Conservation (phyloP, 805 yeast genomes). For the Wickerhamomyces chaumierensis region DNA sequence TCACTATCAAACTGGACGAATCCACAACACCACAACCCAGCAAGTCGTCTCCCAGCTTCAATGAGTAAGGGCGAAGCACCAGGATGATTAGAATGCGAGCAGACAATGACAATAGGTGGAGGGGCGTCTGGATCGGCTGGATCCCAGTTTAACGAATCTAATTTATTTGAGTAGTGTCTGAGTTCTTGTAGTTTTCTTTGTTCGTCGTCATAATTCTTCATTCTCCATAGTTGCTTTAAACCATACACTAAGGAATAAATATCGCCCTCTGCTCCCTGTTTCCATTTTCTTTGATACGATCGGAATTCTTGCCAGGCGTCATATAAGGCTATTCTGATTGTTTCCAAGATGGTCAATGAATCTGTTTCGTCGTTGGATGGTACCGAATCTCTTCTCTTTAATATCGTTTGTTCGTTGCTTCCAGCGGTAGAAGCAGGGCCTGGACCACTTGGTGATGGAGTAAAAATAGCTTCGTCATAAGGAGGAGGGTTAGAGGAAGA, state of each 20-base stretch:
- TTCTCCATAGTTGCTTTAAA: slow-evolving; percentile 47
- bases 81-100: slow-evolving; percentile 49
- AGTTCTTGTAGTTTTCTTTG: slow-evolving; percentile 20
- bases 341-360: slow-evolving; percentile 20
- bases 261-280: slow-evolving; percentile 57
- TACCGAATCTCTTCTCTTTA: slow-evolving; percentile 4
- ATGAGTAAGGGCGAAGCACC: slow-evolving; percentile 51
- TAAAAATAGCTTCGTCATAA: slow-evolving; percentile 25
- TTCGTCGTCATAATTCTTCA: slow-evolving; percentile 20
- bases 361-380: slow-evolving; percentile 5
- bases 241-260: slow-evolving; percentile 48
- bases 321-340: slow-evolving; percentile 43
- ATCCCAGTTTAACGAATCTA: slow-evolving; percentile 22
- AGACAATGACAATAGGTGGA: slow-evolving; percentile 61
- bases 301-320: slow-evolving; percentile 70
- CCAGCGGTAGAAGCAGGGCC: no score
- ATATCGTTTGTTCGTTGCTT: slow-evolving; percentile 5
- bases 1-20: slow-evolving; percentile 53
- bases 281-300: slow-evolving; percentile 44
- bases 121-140: slow-evolving; percentile 29
- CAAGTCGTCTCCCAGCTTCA: slow-evolving; percentile 45
- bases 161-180: slow-evolving; percentile 19
- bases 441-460: slow-evolving; percentile 1
- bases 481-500: slow-evolving; percentile 41
- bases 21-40: slow-evolving; percentile 52